A percentile compares a stretch with the other conserved stretches of the same genome.
These are phyloP conservation scores for Anethum foeniculum DNA, from an alignment of 140 eudicot species.

Conservation along the genomic window DNA sequence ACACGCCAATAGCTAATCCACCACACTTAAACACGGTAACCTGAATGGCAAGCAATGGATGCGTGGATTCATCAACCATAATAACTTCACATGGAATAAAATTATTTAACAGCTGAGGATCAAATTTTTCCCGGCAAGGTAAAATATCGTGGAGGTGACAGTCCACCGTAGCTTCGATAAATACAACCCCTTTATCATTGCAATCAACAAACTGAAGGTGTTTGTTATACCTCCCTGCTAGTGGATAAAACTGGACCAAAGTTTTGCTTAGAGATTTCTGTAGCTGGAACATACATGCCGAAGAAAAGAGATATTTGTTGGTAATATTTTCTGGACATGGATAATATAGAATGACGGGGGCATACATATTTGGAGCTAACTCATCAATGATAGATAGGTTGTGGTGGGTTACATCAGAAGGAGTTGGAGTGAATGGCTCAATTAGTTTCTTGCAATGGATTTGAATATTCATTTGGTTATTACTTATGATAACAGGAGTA, in stretches of 20 bases:
- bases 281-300: not conserved
- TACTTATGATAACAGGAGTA: not conserved
- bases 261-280: constrained; percentile 20
- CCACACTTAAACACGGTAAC: constrained; percentile 32
- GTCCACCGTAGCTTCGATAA: constrained; percentile 15
- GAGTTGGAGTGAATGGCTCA: constrained; percentile 20
- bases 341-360: constrained; percentile 16
- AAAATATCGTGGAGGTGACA: constrained; percentile 14
- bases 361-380: constrained; percentile 3
- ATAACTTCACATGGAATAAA: constrained; percentile 15
- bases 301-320: not conserved
- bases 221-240: constrained; percentile 29
- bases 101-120: constrained; percentile 11
- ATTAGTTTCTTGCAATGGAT: constrained; percentile 7
- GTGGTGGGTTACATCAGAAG: constrained; percentile 4
- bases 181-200: constrained; percentile 32
- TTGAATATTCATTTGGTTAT: constrained; percentile 15
- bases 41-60: constrained; percentile 28
- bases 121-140: not conserved
- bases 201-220: constrained; percentile 20
- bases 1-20: constrained; percentile 25
- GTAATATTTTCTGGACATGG: not conserved
- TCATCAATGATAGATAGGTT: constrained; percentile 20
- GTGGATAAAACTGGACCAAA: constrained; percentile 30
- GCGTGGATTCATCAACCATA: not conserved